A percentile compares a stretch with the other conserved stretches of the same genome.
phyloP scores from a whole-genome alignment of 2,329 filamentous ascomycete species.

The Clonostachys rosea region DNA sequence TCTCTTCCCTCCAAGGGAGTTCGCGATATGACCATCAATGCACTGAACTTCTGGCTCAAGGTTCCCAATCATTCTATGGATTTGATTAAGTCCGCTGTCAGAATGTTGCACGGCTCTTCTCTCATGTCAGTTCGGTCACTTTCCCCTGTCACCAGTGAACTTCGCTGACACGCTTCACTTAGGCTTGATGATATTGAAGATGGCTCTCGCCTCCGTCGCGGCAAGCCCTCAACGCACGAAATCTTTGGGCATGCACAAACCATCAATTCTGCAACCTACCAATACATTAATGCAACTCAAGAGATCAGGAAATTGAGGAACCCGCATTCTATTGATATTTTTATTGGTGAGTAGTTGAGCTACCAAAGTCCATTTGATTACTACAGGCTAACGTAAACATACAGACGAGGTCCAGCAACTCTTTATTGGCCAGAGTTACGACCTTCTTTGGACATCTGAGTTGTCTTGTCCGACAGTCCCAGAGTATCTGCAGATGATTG shows the following conservation, averaged over 20 bases:
- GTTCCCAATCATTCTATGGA: neutral
- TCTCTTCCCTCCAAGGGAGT: conserved; percentile 1
- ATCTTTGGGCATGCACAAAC: conserved; percentile 27
- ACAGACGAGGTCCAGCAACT: conserved; percentile 9
- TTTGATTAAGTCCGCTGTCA: neutral
- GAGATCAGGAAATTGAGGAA: conserved; percentile 8
- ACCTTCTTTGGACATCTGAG: conserved; percentile 16
- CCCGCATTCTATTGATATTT: conserved; percentile 9
- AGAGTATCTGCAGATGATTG: conserved; percentile 20
- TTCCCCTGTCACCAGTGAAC: neutral
- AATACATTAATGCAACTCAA: conserved; percentile 14
- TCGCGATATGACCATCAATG: neutral
- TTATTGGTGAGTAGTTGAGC: conserved; percentile 3
- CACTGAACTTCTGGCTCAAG: conserved; percentile 1
- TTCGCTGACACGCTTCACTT: neutral
- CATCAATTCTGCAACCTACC: conserved; percentile 26
- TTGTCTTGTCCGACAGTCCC: conserved; percentile 8
- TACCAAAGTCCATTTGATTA: no score
- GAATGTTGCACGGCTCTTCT: neutral
- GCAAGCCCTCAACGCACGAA: conserved; percentile 23
- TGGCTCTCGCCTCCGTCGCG: conserved; percentile 21
- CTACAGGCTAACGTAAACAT: no score
- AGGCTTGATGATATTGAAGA: conserved; percentile 32
- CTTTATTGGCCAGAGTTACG: conserved; percentile 17
- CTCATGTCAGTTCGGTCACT: neutral